Evolutionary conservation across 78 protist species (phyloP).

Genomic region (Isochrysis galbana): DNA sequence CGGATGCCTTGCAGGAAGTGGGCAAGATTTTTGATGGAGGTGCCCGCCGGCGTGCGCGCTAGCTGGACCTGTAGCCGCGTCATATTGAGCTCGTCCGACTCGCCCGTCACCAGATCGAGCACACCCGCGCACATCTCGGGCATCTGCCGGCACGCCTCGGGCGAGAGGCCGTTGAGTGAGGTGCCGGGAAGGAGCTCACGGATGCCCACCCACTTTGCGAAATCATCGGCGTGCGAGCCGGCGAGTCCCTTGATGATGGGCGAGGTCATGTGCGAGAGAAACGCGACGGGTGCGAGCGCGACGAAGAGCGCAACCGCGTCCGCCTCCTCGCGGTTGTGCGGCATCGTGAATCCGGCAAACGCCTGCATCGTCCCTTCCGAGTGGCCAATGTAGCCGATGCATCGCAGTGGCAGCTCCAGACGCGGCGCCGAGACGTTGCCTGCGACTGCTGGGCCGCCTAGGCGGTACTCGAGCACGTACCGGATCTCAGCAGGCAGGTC

Average conservation of each 20-base stretch:
- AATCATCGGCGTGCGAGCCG: background rate
- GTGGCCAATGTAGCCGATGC: background rate
- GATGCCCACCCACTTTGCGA: background rate
- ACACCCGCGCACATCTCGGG: background rate
- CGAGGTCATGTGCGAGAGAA: background rate
- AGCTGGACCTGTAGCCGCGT: background rate
- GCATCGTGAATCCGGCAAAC: background rate
- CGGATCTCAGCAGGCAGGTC: background rate
- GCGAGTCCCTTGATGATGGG: background rate
- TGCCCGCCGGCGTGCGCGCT: background rate
- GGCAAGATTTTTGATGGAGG: background rate
- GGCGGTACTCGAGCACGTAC: background rate
- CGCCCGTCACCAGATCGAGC: background rate
- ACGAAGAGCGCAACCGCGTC: background rate
- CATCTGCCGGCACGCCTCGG: background rate
- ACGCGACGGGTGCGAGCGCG: background rate
- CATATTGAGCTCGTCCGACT: background rate
- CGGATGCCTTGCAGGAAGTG: background rate
- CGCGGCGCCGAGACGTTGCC: too few species aligned
- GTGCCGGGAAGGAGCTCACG: background rate
- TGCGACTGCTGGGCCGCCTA: background rate
- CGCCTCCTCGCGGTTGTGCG: background rate
- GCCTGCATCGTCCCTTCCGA: background rate
- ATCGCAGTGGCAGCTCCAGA: background rate
- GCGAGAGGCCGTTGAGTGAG: background rate